phyloP scores from a whole-genome alignment of 257 asterid species.

The Fraxinus excelsior region DNA sequence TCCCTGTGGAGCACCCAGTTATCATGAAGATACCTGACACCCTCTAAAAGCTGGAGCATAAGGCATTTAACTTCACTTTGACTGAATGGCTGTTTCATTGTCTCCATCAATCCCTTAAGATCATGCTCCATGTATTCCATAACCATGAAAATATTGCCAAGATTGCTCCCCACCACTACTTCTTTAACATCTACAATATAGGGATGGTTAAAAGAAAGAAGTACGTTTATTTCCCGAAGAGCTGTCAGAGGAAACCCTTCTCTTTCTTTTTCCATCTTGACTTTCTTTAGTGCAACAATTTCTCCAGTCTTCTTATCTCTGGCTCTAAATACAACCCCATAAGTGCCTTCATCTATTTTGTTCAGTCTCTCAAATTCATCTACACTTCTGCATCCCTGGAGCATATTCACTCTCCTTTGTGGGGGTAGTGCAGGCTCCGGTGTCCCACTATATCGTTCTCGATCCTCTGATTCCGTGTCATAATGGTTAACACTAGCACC shows the following conservation, averaged over 20 bases:
- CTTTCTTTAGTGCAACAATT: conserved; percentile 92
- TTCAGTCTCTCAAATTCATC: conserved; percentile 90
- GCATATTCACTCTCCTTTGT: conserved; percentile 78
- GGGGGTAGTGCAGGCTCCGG: conserved; percentile 54
- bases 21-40: conserved; percentile 85
- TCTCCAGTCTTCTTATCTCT: conserved; percentile 86
- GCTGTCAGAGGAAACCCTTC: conserved; percentile 95
- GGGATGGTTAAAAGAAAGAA: conserved; percentile 77
- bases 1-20: conserved; percentile 96
- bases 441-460: conserved; percentile 35
- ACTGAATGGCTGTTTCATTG: conserved; percentile 83
- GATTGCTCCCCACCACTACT: conserved; percentile 88
- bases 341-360: conserved; percentile 92
- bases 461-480: conserved; percentile 59
- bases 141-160: conserved; percentile 90
- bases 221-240: conserved; percentile 85
- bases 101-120: conserved; percentile 86
- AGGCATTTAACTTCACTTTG: conserved; percentile 94
- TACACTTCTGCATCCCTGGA: conserved; percentile 88
- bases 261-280: conserved; percentile 95
- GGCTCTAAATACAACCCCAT: conserved; percentile 91
- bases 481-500: conserved; percentile 44
- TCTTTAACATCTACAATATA: conserved; percentile 92
- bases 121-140: conserved; percentile 99
- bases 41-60: conserved; percentile 88